phyloP scores from a whole-genome alignment of 2,329 filamentous ascomycete species.

The Dichotomopilus funicola region DNA sequence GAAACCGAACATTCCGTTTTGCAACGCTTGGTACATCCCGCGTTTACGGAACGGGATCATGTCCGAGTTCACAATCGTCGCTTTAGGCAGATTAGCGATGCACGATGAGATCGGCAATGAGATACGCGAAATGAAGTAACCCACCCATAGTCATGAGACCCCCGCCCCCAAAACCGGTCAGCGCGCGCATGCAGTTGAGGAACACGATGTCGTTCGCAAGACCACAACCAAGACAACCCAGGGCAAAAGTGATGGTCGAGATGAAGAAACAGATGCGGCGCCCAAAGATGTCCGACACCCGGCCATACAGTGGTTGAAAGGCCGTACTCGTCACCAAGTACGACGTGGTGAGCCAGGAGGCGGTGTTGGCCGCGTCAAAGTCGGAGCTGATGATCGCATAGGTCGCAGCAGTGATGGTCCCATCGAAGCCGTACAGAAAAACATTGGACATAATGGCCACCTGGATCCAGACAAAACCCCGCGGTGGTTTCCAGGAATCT shows the following conservation, averaged over 20 bases:
- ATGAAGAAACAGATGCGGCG: constrained; percentile 57
- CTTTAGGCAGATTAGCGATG: constrained; percentile 26
- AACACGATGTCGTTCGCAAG: constrained; percentile 50
- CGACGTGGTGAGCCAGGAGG: constrained; percentile 68
- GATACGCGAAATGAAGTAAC: constrained; percentile 5
- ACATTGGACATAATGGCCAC: constrained; percentile 58
- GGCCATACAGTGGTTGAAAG: constrained; percentile 65
- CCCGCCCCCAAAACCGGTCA: constrained; percentile 64
- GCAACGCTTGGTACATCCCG: constrained; percentile 54
- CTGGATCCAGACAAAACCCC: constrained; percentile 50
- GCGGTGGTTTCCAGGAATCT: constrained; percentile 18
- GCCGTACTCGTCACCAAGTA: constrained; percentile 66
- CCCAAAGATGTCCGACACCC: constrained; percentile 64
- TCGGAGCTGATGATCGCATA: constrained; percentile 69
- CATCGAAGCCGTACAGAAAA: constrained; percentile 62
- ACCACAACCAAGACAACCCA: constrained; percentile 60
- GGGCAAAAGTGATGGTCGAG: constrained; percentile 54
- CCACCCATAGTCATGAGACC: constrained; percentile 63
- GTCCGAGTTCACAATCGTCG: constrained; percentile 55
- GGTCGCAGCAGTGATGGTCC: constrained; percentile 65
- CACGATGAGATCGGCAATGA: not conserved
- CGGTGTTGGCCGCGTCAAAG: constrained; percentile 63
- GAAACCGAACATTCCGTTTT: constrained; percentile 57
- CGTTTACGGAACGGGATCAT: constrained; percentile 51
- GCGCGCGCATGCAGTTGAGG: constrained; percentile 57